Base-by-base conservation (phyloP, 73 alveolate species). In the Loxodes magnus region DNA sequence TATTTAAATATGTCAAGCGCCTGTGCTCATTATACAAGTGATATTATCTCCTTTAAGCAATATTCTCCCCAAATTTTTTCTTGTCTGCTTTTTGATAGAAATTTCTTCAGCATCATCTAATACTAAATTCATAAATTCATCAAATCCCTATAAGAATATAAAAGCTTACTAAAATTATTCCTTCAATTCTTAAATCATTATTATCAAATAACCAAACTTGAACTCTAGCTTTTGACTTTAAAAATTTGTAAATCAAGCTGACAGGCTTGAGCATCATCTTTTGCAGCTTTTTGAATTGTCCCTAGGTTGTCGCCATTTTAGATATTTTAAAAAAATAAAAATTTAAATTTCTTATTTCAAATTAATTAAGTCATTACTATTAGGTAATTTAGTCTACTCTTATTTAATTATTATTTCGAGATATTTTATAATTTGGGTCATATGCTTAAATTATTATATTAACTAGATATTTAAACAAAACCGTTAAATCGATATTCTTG, bases 201-300 rank as follows among this genome's bases (percentile, higher is more conserved):
- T 78, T 67, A 30, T 78, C 92, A 51, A 43, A 78, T 16, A 78
- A 56, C 92, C 92, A 78, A 33, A 78, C 67, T 48, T 78, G 79
- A 21, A 78, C 79, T 29, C 64, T 56, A 0, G 78, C 48, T 31
- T 77, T 77, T 2, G 79, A 42, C 43, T 77, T 41, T 51, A 65
- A 74, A 42, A 72, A 78, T 35, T 67, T 49, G 50, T 71, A 71
- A 37, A 71, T 66, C 68, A 51, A 44, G 43, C 27, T 63, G 58
- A 68, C 82, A 29, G 66, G 56, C 3, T 78, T 78, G 38, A 51
- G 64, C 43, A 65, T 56, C 86, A 71, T 71, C 55, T 63, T 71
- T 14, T 71, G 65, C 6, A 54, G 51, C 46, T 53, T 71, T 42
- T 33, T 65, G 29, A n/a, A n/a, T n/a, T n/a, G n/a, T n/a, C n/a